Conservation (phyloP, 768 basidiomycete genomes). For the Auriscalpium microsporum region DNA sequence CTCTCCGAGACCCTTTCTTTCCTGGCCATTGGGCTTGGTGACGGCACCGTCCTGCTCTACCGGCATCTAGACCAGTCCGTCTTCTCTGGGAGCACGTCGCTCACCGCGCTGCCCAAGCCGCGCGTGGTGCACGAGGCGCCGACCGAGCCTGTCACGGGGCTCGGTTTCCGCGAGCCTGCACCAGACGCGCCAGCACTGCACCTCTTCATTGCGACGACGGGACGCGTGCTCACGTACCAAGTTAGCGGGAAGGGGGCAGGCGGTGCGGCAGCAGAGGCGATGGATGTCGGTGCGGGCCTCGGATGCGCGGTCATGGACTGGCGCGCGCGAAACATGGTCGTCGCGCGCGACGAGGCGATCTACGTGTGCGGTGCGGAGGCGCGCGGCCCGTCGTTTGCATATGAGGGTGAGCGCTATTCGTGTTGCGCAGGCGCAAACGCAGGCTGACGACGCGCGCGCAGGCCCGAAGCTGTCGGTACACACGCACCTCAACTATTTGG, state of each 20-base stretch:
- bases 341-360: constrained; percentile 88
- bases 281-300: constrained; percentile 79
- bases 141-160: constrained; percentile 84
- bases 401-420: constrained; percentile 58
- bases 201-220: constrained; percentile 85
- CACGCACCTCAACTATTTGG: constrained; percentile 73
- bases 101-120: constrained; percentile 78
- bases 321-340: constrained; percentile 62
- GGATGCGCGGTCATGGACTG: constrained; percentile 82
- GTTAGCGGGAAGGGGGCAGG: constrained; percentile 66
- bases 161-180: constrained; percentile 73
- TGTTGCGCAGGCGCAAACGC: neutral
- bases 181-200: constrained; percentile 31
- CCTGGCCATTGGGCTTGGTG: constrained; percentile 88
- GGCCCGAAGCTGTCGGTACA: constrained; percentile 73
- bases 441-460: constrained; percentile 20
- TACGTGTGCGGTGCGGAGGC: constrained; percentile 80
- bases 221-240: constrained; percentile 68
- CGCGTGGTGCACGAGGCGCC: constrained; percentile 77
- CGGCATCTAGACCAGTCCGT: constrained; percentile 89
- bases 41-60: constrained; percentile 88
- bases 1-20: constrained; percentile 71
- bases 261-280: constrained; percentile 58
- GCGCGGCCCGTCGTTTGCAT: constrained; percentile 77
- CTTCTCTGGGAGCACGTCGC: constrained; percentile 49